These are phyloP conservation scores for Alisma plantagoaquatica DNA, from an alignment of 106 monocot genomes.

Conservation along the genomic window DNA sequence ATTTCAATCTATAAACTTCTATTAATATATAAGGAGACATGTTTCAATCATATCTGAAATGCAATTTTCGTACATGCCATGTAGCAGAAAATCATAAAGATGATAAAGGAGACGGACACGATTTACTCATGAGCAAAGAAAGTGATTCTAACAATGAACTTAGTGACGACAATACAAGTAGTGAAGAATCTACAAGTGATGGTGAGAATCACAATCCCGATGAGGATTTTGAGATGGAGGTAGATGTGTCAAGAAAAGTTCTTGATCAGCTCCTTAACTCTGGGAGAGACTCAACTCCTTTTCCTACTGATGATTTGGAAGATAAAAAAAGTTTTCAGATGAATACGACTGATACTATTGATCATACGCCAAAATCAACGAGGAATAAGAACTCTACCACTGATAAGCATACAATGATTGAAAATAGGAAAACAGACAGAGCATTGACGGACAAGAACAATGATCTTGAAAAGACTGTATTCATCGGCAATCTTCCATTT, in stretches of 20 bases:
- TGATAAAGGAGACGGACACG: not conserved
- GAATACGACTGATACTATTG: too few species aligned
- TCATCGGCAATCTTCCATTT: slow-evolving; percentile 93
- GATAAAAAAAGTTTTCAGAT: too few species aligned
- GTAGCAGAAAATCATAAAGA: not conserved
- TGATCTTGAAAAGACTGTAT: slow-evolving; percentile 75
- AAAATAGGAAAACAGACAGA: slow-evolving; percentile 11
- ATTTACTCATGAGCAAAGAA: not conserved
- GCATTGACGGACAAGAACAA: slow-evolving; percentile 11
- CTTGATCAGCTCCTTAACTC: slow-evolving; percentile 59
- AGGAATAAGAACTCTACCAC: not conserved
- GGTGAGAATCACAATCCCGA: slow-evolving; percentile 13
- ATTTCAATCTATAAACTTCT: too few species aligned
- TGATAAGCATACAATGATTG: slow-evolving; percentile 7
- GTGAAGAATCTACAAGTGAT: slow-evolving; percentile 12
- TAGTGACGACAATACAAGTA: slow-evolving; percentile 6
- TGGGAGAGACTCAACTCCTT: slow-evolving; percentile 8
- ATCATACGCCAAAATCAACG: too few species aligned
- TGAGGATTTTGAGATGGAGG: slow-evolving; percentile 40
- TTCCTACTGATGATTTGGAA: slow-evolving; percentile 14
- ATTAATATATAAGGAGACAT: too few species aligned
- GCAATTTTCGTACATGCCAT: too few species aligned
- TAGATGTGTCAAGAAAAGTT: slow-evolving; percentile 69
- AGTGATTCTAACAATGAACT: slow-evolving; percentile 1
- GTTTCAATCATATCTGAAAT: too few species aligned